Percentiles rank a stretch among this genome's conserved stretches.
Evolutionary conservation across 2,329 filamentous ascomycete species (phyloP).

Genomic region (Monilinia fructicola): DNA sequence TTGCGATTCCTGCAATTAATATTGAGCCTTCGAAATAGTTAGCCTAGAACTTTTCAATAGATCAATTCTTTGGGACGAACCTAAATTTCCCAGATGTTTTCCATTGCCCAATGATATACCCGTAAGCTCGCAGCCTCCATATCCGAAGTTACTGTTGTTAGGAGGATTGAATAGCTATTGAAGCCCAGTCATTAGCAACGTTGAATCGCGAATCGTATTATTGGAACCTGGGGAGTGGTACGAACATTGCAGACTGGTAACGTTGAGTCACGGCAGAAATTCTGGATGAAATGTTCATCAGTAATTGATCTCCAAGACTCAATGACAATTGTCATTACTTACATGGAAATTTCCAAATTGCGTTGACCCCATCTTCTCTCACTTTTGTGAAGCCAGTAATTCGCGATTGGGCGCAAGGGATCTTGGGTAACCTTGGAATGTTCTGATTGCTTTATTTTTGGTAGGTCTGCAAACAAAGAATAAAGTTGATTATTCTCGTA

Average conservation of each 20-base stretch:
- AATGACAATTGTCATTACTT: conserved; percentile 27
- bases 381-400: background rate
- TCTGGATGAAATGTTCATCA: conserved; percentile 47
- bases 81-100: conserved; percentile 76
- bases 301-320: conserved; percentile 11
- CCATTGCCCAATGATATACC: conserved; percentile 71
- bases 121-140: conserved; percentile 68
- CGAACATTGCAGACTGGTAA: conserved; percentile 82
- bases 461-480: conserved; percentile 13
- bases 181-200: conserved; percentile 26
- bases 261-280: conserved; percentile 82
- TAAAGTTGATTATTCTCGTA: conserved; percentile 19
- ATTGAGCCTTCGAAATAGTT: conserved; percentile 69
- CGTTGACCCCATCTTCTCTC: conserved; percentile 35
- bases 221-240: conserved; percentile 34
- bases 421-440: conserved; percentile 8
- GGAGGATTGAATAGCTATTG: conserved; percentile 60
- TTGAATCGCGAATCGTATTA: conserved; percentile 14
- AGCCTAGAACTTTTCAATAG: conserved; percentile 31
- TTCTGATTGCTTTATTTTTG: conserved; percentile 13
- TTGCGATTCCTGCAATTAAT: conserved; percentile 74
- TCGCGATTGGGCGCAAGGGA: conserved; percentile 13
- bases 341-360: conserved; percentile 61
- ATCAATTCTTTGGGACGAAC: conserved; percentile 48
- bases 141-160: conserved; percentile 30